Evolutionary conservation across 805 yeast genomes (phyloP), one percentile per base, ranked within the genome.

Genomic region (Metschnikowia chrysomelidarum): DNA sequence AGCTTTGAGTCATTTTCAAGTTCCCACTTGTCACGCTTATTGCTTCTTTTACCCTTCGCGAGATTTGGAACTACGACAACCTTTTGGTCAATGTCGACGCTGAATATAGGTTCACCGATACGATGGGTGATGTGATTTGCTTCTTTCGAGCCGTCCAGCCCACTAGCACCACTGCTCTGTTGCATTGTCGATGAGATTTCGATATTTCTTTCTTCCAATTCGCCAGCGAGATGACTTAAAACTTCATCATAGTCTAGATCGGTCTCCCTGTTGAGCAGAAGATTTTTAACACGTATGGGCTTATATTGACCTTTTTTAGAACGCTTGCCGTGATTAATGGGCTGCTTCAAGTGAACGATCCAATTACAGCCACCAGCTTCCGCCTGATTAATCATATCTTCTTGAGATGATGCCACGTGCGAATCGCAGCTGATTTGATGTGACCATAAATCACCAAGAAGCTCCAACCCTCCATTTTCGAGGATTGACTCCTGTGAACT

Each of bases 381-480:
- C 0, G 95, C 94, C 22, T 73, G 69, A 12, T 74, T 69, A 7
- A 76, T 51, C 23, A 81, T 71, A 36, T 84, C 95, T 45, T 91
- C 96, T 24, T 53, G 60, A 3, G 65, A 51, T 1, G 51, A 28
- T 2, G 62, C 53, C 3, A 45, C 20, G 22, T 46, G 44, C 22
- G 80, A 50, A 58, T 93, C 99, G 4, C 95, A 85, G 36, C 82
- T 73, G 26, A 93, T 80, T n/a, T 77, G 80, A n/a, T 66, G 60
- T 6, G 72, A 66, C 98, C 99, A 89, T 18, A 93, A 55, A 24
- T 64, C 62, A 26, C 71, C 75, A 36, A 87, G 51, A 6, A 87
- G 62, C 27, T 77, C 82, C 20, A 80, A 73, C 1, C 89, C 91
- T 31, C 75, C 63, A 1, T 80, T 76, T 15, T 70, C 69, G 41